Percentiles rank a stretch among this genome's conserved stretches.
These are phyloP conservation scores for Barnettozyma californica DNA, from an alignment of 805 yeast species.

Conservation along the genomic window DNA sequence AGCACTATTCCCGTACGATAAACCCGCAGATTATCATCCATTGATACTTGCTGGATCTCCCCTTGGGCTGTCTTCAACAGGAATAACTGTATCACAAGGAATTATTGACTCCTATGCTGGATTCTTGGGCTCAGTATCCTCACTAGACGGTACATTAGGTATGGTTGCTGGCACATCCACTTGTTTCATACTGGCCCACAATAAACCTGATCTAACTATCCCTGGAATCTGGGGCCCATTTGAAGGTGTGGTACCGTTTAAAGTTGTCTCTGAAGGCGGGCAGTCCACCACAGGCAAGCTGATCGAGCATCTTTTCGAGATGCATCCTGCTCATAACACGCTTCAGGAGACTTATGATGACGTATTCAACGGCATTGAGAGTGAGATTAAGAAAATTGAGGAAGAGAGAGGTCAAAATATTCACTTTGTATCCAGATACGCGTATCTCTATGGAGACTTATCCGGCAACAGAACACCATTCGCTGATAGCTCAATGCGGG, in stretches of 20 bases:
- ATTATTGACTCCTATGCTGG: slow-evolving; percentile 59
- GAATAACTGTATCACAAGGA: slow-evolving; percentile 35
- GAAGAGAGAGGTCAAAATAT: slow-evolving; percentile 12
- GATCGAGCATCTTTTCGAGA: slow-evolving; percentile 40
- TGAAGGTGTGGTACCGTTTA: slow-evolving; percentile 28
- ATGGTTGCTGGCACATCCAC: slow-evolving; percentile 63
- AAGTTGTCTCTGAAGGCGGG: slow-evolving; percentile 47
- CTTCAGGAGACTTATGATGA: slow-evolving; percentile 7
- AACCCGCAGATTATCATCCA: background rate
- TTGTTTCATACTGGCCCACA: slow-evolving; percentile 39
- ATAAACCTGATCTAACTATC: slow-evolving; percentile 12
- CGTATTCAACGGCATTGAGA: slow-evolving; percentile 24
- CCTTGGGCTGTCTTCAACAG: slow-evolving; percentile 16
- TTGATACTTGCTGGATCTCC: slow-evolving; percentile 30
- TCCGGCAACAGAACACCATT: slow-evolving; percentile 56
- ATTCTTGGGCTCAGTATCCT: slow-evolving; percentile 23
- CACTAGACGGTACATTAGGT: slow-evolving; percentile 28
- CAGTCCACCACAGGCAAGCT: slow-evolving; percentile 55
- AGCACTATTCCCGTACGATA: slow-evolving; percentile 22
- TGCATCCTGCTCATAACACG: slow-evolving; percentile 31
- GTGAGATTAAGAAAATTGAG: slow-evolving; percentile 15
- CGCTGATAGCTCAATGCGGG: slow-evolving; percentile 44
- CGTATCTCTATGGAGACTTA: slow-evolving; percentile 49
- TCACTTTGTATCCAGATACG: slow-evolving; percentile 29
- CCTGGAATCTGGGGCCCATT: slow-evolving; percentile 64